phyloP scores from a whole-genome alignment of 495 filamentous ascomycete genomes.

The Lentithecium fluviatile region DNA sequence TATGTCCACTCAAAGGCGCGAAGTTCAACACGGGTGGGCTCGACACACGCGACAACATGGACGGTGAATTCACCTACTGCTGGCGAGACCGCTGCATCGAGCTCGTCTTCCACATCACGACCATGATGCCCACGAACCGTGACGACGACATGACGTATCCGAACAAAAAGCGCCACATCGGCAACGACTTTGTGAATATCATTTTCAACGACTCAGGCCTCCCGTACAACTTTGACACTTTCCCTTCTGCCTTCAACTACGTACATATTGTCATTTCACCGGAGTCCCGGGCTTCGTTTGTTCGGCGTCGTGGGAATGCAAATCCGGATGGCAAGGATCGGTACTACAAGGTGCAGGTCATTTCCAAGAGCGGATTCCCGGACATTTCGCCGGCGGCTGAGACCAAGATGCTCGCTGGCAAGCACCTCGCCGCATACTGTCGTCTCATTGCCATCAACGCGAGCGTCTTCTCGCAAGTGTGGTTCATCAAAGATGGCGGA shows the following conservation, averaged over 20 bases:
- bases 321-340: constrained; percentile 45
- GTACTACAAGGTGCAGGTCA: constrained; percentile 81
- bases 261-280: constrained; percentile 96
- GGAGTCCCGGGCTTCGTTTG: constrained; percentile 64
- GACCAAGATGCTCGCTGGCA: constrained; percentile 79
- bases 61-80: constrained; percentile 83
- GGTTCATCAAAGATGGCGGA: constrained; percentile 72
- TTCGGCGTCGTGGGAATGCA: constrained; percentile 40
- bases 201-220: constrained; percentile 93
- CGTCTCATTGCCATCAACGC: constrained; percentile 90
- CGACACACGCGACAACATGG: constrained; percentile 68
- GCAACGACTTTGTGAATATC: constrained; percentile 97
- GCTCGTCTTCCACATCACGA: constrained; percentile 91
- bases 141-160: constrained; percentile 71
- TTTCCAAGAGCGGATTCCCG: constrained; percentile 81
- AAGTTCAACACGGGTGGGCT: constrained; percentile 92
- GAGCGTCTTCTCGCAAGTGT: constrained; percentile 87
- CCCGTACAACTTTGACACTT: constrained; percentile 85
- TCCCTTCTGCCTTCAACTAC: constrained; percentile 90
- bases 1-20: constrained; percentile 74
- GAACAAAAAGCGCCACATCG: constrained; percentile 91
- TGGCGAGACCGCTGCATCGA: constrained; percentile 95
- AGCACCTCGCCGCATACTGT: constrained; percentile 78
- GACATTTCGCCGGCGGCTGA: constrained; percentile 84
- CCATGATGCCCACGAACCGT: constrained; percentile 90